phyloP scores from a whole-genome alignment of 73 alveolate species.

The Symbiodinium natans region DNA sequence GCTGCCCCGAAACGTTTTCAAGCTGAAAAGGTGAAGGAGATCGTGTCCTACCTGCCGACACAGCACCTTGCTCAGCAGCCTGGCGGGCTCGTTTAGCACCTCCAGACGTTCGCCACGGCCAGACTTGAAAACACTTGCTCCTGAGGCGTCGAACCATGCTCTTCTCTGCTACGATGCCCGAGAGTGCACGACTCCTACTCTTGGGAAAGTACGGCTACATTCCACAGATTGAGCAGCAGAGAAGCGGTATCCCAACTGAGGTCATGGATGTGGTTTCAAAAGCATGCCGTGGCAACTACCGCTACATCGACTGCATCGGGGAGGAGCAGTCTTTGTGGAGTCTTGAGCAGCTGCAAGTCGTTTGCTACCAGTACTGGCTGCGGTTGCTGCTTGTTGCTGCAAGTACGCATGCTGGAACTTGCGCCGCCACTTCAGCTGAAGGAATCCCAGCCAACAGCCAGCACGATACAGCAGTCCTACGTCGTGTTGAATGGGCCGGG shows the following conservation, averaged over 20 bases:
- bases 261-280: conserved; percentile 85
- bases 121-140: neutral
- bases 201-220: no score
- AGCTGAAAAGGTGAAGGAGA: conserved; percentile 27
- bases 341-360: neutral
- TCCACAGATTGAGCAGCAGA: no score
- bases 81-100: neutral
- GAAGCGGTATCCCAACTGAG: neutral
- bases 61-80: neutral
- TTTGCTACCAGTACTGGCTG: neutral
- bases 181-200: neutral
- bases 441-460: conserved; percentile 72
- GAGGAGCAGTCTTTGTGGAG: conserved; percentile 4
- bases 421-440: neutral
- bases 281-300: conserved; percentile 88
- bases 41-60: conserved; percentile 81
- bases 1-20: neutral
- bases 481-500: conserved; percentile 44
- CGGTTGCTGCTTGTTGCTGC: neutral
- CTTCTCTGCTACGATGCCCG: conserved; percentile 90
- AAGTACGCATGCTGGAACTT: neutral
- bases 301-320: conserved; percentile 81
- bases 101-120: neutral
- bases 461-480: conserved; percentile 41
- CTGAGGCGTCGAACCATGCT: conserved; percentile 86